Base-by-base conservation (phyloP, 345 rosid species). In the Populus ilicifolia region DNA sequence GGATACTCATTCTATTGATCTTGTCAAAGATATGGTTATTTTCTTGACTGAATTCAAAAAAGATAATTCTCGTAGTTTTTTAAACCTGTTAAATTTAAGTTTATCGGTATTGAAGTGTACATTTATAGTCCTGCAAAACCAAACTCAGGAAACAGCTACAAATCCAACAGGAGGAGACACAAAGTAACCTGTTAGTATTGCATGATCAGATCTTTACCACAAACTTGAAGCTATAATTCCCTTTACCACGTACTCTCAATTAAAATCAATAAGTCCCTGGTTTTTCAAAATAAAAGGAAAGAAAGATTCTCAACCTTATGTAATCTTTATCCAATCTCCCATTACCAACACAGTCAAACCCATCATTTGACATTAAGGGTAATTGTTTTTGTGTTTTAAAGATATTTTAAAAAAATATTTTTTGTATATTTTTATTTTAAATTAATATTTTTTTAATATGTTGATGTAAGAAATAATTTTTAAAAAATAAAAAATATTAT, bases 151-250 rank as follows among this genome's bases (percentile, higher is more conserved):
- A 71, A 70, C 64, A 77, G 63, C 39, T 36, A 38, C 4, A 30
- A 13, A 63, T 66, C 67, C 3, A 56, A 29, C 16, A 59, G 36
- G 78, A 50, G 36, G 78, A 63, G 21, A 10, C 30, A 38, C 35
- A 74, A 36, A 50, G 13, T 11, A 46, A 30, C 8, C 17, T 6
- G 9, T 33, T 64, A 66, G n/a, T n/a, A 20, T 30, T 39, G 56
- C 10, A 71, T 30, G 59, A 39, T 21, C 20, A 46, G 46, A 33
- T 9, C 75, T 70, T 89, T 89, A 93, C 99, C 96, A 69, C 84
- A 80, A 93, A 96, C 72, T 83, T 92, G 87, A 96, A 96, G 85
- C 97, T 85, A 75, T 96, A 93, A 43, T 89, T 81, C 56, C 98
- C 99, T 85, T 88, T 92, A 27, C 29, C 29, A 27, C 25, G 36